Evolutionary conservation across 2,329 filamentous ascomycete species (phyloP).

Genomic region (Aspergillus eucalypticola): DNA sequence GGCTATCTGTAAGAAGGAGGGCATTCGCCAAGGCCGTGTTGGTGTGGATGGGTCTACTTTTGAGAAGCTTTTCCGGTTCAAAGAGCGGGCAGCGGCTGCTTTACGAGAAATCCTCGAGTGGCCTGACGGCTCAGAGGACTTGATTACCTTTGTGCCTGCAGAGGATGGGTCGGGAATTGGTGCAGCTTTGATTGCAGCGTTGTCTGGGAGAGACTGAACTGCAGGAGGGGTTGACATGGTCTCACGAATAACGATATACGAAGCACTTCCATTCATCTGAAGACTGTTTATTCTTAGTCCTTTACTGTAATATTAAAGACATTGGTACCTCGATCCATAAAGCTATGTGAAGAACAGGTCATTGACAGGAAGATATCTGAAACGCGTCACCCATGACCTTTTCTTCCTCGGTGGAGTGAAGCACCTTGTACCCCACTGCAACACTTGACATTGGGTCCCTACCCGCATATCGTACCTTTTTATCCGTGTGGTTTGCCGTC

Average conservation of each 20-base stretch:
- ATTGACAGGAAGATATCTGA: too few species aligned
- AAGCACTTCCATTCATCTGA: too few species aligned
- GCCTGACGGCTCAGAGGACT: slow-evolving; percentile 74
- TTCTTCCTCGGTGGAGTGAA: too few species aligned
- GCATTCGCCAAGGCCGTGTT: slow-evolving; percentile 78
- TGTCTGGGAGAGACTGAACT: slow-evolving; percentile 38
- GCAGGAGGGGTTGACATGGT: background rate
- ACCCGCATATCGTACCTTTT: too few species aligned
- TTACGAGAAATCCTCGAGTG: slow-evolving; percentile 57
- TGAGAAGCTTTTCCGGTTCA: slow-evolving; percentile 54
- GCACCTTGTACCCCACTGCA: too few species aligned
- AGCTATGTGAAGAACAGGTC: too few species aligned
- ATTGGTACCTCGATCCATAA: too few species aligned
- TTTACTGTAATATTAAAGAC: background rate
- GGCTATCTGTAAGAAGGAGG: slow-evolving; percentile 95
- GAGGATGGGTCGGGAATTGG: slow-evolving; percentile 92
- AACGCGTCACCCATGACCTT: too few species aligned
- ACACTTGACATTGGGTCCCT: too few species aligned
- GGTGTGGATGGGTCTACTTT: slow-evolving; percentile 95
- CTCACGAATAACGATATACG: background rate
- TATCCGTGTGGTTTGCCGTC: slow-evolving; percentile 61
- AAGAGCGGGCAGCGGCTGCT: slow-evolving; percentile 4
- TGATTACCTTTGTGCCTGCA: slow-evolving; percentile 77
- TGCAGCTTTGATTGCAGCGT: slow-evolving; percentile 78
- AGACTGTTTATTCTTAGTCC: background rate